phyloP scores from a whole-genome alignment of 768 basidiomycete species.

The Lactarius hatsudake region DNA sequence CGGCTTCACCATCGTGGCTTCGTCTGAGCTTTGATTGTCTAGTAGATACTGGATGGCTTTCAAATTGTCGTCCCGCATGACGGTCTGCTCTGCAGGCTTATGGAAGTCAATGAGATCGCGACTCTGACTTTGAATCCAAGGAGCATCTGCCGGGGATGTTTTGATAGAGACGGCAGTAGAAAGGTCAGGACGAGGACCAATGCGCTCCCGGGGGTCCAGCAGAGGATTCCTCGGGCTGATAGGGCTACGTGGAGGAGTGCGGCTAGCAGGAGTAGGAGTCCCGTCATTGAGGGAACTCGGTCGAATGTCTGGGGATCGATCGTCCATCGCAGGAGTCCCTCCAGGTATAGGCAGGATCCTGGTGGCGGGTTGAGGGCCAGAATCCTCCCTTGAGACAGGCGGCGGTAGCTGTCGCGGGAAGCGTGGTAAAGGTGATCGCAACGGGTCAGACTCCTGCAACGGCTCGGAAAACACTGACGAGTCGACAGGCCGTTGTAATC shows the following conservation, averaged over 20 bases:
- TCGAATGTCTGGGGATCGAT: constrained; percentile 19
- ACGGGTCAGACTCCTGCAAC: constrained; percentile 37
- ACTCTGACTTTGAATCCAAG: constrained; percentile 13
- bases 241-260: constrained; percentile 60
- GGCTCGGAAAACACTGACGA: constrained; percentile 29
- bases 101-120: constrained; percentile 26
- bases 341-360: constrained; percentile 24
- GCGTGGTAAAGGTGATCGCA: constrained; percentile 41
- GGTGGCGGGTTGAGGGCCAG: constrained; percentile 2
- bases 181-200: constrained; percentile 22
- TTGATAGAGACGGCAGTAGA: constrained; percentile 13
- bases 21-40: constrained; percentile 22
- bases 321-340: constrained; percentile 22
- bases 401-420: constrained; percentile 25
- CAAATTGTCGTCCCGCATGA: constrained; percentile 25
- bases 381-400: constrained; percentile 23
- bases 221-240: constrained; percentile 50
- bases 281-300: constrained; percentile 13
- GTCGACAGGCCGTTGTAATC: constrained; percentile 22
- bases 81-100: constrained; percentile 22
- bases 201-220: constrained; percentile 37
- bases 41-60: constrained; percentile 21
- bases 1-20: constrained; percentile 21
- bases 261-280: constrained; percentile 7
- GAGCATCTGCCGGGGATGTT: constrained; percentile 3